phyloP scores from a whole-genome alignment of 129 eudicot species.

The Helianthus tuberosus region DNA sequence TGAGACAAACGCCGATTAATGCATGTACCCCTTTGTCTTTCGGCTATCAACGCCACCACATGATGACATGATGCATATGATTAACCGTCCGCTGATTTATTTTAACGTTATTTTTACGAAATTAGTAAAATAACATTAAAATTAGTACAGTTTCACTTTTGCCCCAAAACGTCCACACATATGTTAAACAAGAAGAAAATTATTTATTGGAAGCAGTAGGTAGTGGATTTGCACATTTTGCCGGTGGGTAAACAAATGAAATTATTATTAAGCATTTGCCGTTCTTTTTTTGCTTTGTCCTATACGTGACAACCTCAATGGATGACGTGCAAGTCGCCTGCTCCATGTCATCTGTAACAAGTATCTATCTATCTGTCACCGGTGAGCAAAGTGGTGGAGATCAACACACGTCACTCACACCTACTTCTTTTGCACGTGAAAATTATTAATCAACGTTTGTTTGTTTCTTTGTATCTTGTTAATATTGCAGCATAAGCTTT shows the following conservation, averaged over 20 bases:
- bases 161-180: no score
- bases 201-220: not conserved
- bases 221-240: not conserved
- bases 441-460: not conserved
- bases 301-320: not conserved
- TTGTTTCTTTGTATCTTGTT: no score
- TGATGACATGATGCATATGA: no score
- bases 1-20: no score
- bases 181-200: no score
- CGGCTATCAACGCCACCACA: no score
- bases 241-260: not conserved
- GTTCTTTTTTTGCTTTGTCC: not conserved
- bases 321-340: conserved; percentile 7
- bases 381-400: not conserved
- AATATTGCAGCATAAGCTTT: no score
- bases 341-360: not conserved
- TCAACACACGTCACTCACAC: not conserved
- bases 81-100: no score
- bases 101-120: no score
- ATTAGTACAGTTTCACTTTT: no score
- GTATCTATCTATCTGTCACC: not conserved
- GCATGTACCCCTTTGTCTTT: no score
- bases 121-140: no score
- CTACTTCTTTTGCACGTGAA: conserved; percentile 1
- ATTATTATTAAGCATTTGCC: not conserved